Conservation (phyloP, 1,139 yeast species). For the Geotrichum macrosporum region DNA sequence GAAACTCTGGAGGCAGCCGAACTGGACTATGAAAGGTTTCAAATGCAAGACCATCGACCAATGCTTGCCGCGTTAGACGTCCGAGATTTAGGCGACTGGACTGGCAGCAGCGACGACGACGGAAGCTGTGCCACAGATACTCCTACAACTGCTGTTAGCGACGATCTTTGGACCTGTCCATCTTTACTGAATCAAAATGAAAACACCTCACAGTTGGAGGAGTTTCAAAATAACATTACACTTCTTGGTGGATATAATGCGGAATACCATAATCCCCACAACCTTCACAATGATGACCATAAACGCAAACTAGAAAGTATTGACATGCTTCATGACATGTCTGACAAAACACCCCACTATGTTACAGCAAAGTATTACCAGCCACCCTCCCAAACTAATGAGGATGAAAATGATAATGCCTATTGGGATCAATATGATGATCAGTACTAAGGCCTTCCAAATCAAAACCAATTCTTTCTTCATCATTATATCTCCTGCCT, state of each 20-base stretch:
- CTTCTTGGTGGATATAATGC: too few relatives aligned
- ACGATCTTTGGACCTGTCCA: background rate
- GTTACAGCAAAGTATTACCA: background rate
- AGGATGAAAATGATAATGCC: conserved; percentile 14
- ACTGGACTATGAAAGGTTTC: conserved; percentile 20
- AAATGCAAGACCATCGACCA: conserved; percentile 2
- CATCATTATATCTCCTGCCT: too few relatives aligned
- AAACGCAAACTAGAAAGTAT: too few relatives aligned
- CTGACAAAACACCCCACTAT: background rate
- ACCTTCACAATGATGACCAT: too few relatives aligned
- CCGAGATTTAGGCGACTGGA: conserved; percentile 14
- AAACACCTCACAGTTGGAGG: too few relatives aligned
- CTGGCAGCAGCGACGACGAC: background rate
- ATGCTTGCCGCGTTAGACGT: conserved; percentile 6
- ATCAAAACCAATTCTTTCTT: too few relatives aligned
- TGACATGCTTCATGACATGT: too few relatives aligned
- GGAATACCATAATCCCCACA: too few relatives aligned
- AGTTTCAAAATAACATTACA: too few relatives aligned
- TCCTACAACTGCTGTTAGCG: background rate
- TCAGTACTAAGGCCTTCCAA: conserved; percentile 5
- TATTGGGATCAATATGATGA: conserved; percentile 19
- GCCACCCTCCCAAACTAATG: background rate
- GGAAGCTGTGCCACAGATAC: too few relatives aligned
- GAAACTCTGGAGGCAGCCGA: conserved; percentile 26
- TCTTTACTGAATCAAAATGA: too few relatives aligned